phyloP scores from a whole-genome alignment of 805 yeast genomes.

The Kodamaea lidongshanica region DNA sequence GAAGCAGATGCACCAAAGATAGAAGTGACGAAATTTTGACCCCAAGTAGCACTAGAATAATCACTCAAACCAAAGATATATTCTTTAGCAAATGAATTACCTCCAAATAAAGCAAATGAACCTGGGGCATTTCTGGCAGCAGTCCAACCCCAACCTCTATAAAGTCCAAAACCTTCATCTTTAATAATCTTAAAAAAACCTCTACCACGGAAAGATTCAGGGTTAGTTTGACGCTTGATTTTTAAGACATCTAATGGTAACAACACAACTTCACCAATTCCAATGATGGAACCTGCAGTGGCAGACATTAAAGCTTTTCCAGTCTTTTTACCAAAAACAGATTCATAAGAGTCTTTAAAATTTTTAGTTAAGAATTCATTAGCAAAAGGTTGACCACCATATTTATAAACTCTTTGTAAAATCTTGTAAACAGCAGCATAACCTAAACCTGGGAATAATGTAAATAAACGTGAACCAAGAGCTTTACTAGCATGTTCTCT shows the following conservation, averaged over 20 bases:
- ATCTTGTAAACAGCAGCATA: slow-evolving; percentile 97
- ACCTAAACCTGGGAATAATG: slow-evolving; percentile 96
- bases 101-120: slow-evolving; percentile 95
- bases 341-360: slow-evolving; percentile 65
- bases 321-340: slow-evolving; percentile 80
- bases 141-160: slow-evolving; percentile 99
- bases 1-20: slow-evolving; percentile 97
- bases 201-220: slow-evolving; percentile 99
- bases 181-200: slow-evolving; percentile 79
- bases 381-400: slow-evolving; percentile 99
- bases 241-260: slow-evolving; percentile 94
- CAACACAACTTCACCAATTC: slow-evolving; percentile 95
- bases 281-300: slow-evolving; percentile 93
- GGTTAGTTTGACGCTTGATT: slow-evolving; percentile 98
- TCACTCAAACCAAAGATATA: slow-evolving; percentile 81
- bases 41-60: slow-evolving; percentile 89
- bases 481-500: slow-evolving; percentile 72
- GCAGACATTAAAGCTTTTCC: slow-evolving; percentile 98
- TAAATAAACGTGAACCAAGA: slow-evolving; percentile 61
- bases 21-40: slow-evolving; percentile 90
- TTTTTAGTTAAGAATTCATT: slow-evolving; percentile 82
- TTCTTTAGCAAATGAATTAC: slow-evolving; percentile 98
- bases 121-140: slow-evolving; percentile 99
- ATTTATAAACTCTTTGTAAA: slow-evolving; percentile 94
- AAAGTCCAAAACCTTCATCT: slow-evolving; percentile 91